Evolutionary conservation across 2,329 filamentous ascomycete genomes (phyloP), one percentile per base, ranked within the genome.

Genomic region (Bertia moriformis): DNA sequence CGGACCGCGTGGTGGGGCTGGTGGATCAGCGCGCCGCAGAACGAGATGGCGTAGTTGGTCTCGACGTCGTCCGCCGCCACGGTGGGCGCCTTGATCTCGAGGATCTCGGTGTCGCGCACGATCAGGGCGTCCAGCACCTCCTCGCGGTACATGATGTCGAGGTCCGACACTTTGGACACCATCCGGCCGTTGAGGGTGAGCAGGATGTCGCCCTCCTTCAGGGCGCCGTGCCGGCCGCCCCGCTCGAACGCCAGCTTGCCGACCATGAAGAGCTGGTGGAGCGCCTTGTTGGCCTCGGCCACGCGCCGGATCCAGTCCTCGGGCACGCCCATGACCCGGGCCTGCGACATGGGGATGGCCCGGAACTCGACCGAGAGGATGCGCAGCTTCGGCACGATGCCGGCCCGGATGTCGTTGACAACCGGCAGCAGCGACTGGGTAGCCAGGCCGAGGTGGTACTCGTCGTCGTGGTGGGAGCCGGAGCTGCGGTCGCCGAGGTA

Each of bases 221-320:
- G 69, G 14, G 78, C 73, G 38, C 69, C 66, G n/a, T 60, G 59
- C n/a, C 67, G 71, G 17, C 73, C 73, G 36, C 75, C 60, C 13
- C 73, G 67, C 57, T 78, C 75, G 49, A 78, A 79, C 0, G 74
- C 77, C 36, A 93, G 80, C 63, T 98, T 98, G 50, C 86, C 82
- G 19, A 98, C 86, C 83, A 98, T 95, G 66, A 98, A 98, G 27
- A 98, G 73, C 61, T 98, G 91, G 54, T 98, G 91, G 42, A 87
- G 83, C 38, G 91, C 80, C 30, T 85, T 83, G 57, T 98, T 95
- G 44, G 86, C 85, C 46, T 78, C 69, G 39, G 91, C 80, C 2
- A 95, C 89, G 57, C 86, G 83, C 49, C 84, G 71, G 50, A 98
- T 94, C 89, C 89, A 96, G 44, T 93, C 81, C 50, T 96, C 88